phyloP scores from a whole-genome alignment of 2,329 filamentous ascomycete genomes.

The Volutella citrinella region DNA sequence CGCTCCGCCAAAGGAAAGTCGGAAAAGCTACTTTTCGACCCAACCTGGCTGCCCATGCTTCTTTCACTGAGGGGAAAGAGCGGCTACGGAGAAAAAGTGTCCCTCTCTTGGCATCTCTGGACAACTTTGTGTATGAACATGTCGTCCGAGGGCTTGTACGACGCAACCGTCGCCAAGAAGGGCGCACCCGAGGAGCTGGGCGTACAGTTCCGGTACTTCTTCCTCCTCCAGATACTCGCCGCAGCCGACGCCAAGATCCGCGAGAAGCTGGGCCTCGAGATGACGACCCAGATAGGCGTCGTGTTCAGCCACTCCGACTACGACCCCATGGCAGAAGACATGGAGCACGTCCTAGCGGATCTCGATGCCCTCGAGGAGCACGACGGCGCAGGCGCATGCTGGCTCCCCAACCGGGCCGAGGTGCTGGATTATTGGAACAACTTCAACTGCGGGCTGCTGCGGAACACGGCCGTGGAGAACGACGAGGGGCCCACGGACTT shows the following conservation, averaged over 20 bases:
- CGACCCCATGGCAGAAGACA: constrained; percentile 18
- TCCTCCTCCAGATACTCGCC: constrained; percentile 23
- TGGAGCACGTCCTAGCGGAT: constrained; percentile 13
- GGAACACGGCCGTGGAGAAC: constrained; percentile 9
- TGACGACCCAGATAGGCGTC: no score
- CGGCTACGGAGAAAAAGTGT: background rate
- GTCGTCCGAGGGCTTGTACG: constrained; percentile 17
- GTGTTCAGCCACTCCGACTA: no score
- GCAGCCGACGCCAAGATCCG: constrained; percentile 31
- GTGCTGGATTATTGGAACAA: constrained; percentile 19
- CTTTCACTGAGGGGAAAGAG: constrained; percentile 13
- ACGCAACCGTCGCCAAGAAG: constrained; percentile 9
- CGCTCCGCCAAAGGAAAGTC: constrained; percentile 10
- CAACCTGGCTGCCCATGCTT: constrained; percentile 16
- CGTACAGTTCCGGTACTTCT: constrained; percentile 18
- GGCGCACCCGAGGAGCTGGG: constrained; percentile 17
- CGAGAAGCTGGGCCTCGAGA: background rate
- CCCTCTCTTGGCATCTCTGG: constrained; percentile 20
- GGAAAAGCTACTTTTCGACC: constrained; percentile 21
- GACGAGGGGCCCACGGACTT: constrained; percentile 17
- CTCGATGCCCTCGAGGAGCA: constrained; percentile 15
- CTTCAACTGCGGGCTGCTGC: constrained; percentile 15
- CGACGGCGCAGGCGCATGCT: constrained; percentile 15
- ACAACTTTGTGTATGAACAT: constrained; percentile 26
- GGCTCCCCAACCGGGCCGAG: constrained; percentile 15